A percentile compares a stretch with the other conserved stretches of the same genome.
Conservation (phyloP, 805 yeast genomes). For the Komagataella ulmi region DNA sequence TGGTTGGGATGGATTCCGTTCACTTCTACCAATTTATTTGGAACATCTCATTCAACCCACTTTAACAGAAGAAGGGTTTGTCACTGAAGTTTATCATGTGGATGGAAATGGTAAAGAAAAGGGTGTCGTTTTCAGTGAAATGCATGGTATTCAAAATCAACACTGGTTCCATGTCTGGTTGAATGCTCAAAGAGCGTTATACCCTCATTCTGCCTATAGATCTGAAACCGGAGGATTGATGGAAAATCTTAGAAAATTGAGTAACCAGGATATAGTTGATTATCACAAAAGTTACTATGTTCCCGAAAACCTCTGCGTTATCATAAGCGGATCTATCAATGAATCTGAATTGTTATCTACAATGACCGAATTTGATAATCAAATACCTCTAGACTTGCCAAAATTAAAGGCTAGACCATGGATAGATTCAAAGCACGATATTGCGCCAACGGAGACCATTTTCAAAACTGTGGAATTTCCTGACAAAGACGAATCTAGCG, state of each 20-base stretch:
- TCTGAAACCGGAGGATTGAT: conserved; percentile 92
- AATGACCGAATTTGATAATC: conserved; percentile 48
- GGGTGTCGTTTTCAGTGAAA: conserved; percentile 94
- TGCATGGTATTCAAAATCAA: conserved; percentile 85
- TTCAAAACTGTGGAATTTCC: conserved; percentile 62
- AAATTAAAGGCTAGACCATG: conserved; percentile 53
- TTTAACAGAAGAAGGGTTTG: conserved; percentile 77
- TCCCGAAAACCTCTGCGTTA: conserved; percentile 73
- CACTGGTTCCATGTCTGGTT: conserved; percentile 55
- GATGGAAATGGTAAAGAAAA: conserved; percentile 86
- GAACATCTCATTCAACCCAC: conserved; percentile 84
- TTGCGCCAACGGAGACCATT: conserved; percentile 15
- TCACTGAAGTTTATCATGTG: conserved; percentile 90
- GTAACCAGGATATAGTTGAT: conserved; percentile 58
- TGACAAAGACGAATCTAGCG: conserved; percentile 76
- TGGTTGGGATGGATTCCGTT: conserved; percentile 90
- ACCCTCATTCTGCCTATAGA: conserved; percentile 63
- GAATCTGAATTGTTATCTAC: conserved; percentile 52
- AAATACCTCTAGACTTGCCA: conserved; percentile 25
- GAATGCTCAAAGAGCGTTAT: conserved; percentile 45
- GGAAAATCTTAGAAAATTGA: conserved; percentile 57
- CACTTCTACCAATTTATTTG: conserved; percentile 74
- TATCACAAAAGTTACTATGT: conserved; percentile 66
- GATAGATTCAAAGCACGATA: conserved; percentile 38
- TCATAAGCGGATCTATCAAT: conserved; percentile 78